Conservation (phyloP, 2,329 filamentous ascomycete species). For the Gyromitra esculenta region DNA sequence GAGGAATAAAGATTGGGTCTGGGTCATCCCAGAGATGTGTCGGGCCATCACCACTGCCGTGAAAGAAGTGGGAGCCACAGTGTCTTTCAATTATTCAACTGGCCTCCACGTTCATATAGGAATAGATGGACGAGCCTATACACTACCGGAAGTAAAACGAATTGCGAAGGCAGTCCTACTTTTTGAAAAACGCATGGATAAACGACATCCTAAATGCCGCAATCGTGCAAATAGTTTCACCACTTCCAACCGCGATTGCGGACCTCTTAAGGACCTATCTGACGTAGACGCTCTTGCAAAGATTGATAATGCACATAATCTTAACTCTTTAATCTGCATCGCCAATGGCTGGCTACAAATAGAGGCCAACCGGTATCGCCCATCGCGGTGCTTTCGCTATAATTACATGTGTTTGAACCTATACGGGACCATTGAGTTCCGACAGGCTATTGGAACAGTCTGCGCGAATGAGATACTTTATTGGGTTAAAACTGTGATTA, state of each 20-base stretch:
- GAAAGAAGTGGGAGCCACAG: background rate
- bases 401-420: background rate
- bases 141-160: background rate
- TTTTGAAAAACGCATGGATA: constrained; percentile 27
- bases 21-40: constrained; percentile 14
- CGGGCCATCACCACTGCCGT: background rate
- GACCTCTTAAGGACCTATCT: background rate
- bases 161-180: constrained; percentile 22
- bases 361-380: background rate
- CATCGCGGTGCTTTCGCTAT: constrained; percentile 11
- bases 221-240: background rate
- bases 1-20: background rate
- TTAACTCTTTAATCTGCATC: constrained; percentile 7
- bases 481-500: constrained; percentile 41
- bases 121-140: background rate
- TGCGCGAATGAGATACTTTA: background rate
- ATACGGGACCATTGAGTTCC: constrained; percentile 50
- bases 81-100: constrained; percentile 25
- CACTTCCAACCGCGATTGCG: background rate
- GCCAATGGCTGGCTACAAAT: background rate
- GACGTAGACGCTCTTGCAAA: constrained; percentile 1
- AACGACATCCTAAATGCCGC: constrained; percentile 10
- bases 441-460: constrained; percentile 36
- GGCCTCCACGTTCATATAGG: constrained; percentile 12
- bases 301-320: background rate